A percentile compares a stretch with the other conserved stretches of the same genome.
Evolutionary conservation across 1,284 basidiomycete genomes (phyloP).

Genomic region (Heliocybe sulcata): DNA sequence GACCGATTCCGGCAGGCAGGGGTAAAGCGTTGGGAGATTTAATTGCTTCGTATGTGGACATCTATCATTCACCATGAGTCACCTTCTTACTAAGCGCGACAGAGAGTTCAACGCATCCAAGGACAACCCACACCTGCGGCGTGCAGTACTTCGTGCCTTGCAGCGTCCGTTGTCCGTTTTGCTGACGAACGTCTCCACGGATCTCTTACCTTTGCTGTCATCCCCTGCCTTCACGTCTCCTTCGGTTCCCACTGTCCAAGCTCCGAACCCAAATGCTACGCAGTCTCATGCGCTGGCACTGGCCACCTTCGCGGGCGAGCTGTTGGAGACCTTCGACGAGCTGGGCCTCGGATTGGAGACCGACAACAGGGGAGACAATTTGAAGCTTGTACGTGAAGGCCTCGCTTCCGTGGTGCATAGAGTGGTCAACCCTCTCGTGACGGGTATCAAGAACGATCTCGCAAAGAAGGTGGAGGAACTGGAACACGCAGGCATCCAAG

Average conservation of each 20-base stretch:
- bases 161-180: conserved; percentile 72
- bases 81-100: neutral
- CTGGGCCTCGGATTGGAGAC: conserved; percentile 50
- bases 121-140: conserved; percentile 55
- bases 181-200: conserved; percentile 58
- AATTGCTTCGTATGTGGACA: conserved; percentile 53
- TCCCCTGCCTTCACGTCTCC: conserved; percentile 52
- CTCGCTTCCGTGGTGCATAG: conserved; percentile 59
- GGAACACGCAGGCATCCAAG: conserved; percentile 34
- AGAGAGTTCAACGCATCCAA: conserved; percentile 63
- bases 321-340: conserved; percentile 62
- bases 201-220: conserved; percentile 57
- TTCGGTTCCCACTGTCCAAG: conserved; percentile 40
- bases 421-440: conserved; percentile 56
- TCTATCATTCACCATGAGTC: neutral
- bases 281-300: conserved; percentile 65
- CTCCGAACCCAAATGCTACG: conserved; percentile 50
- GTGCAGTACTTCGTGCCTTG: conserved; percentile 63
- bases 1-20: conserved; percentile 63
- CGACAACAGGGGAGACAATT: conserved; percentile 56
- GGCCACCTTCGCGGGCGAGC: conserved; percentile 61
- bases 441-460: conserved; percentile 53
- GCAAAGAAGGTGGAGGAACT: conserved; percentile 53
- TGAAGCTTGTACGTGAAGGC: conserved; percentile 58
- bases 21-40: conserved; percentile 57